These are phyloP conservation scores for Lotus japonicus DNA, from an alignment of 306 rosid genomes.

Conservation along the genomic window DNA sequence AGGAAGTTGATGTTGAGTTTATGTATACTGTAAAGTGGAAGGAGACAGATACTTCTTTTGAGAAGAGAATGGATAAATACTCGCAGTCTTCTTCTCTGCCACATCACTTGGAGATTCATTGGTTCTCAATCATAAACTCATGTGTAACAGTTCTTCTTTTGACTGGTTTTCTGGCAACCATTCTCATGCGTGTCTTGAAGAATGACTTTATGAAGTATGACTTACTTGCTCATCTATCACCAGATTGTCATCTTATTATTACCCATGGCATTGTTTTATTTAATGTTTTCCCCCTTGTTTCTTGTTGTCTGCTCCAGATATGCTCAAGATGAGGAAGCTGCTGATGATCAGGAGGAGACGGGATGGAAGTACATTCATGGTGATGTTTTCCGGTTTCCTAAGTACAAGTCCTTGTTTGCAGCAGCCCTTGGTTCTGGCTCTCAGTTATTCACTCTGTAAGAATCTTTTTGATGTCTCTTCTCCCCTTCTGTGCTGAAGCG, in stretches of 20 bases:
- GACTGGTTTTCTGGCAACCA: constrained; percentile 96
- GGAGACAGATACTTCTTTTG: constrained; percentile 73
- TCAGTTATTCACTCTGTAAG: constrained; percentile 91
- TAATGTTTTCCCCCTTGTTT: background rate
- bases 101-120: constrained; percentile 94
- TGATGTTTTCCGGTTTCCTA: constrained; percentile 92
- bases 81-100: constrained; percentile 93
- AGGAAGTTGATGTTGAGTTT: constrained; percentile 71
- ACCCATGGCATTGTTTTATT: background rate
- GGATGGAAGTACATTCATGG: constrained; percentile 99
- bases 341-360: constrained; percentile 97
- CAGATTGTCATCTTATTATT: background rate
- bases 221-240: constrained; percentile 5
- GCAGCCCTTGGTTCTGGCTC: constrained; percentile 96
- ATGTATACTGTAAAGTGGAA: constrained; percentile 84
- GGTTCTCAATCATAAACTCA: constrained; percentile 96
- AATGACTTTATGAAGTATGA: constrained; percentile 96
- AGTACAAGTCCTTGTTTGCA: constrained; percentile 75
- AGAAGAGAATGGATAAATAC: constrained; percentile 92
- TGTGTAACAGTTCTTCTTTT: constrained; percentile 96
- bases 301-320: constrained; percentile 41
- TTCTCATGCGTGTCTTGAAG: constrained; percentile 97
- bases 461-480: constrained; percentile 10
- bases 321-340: constrained; percentile 98
- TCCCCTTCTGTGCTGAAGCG: background rate